These are phyloP conservation scores for Fusarium haematococcum DNA, from an alignment of 2,329 filamentous ascomycete species.

Conservation along the genomic window DNA sequence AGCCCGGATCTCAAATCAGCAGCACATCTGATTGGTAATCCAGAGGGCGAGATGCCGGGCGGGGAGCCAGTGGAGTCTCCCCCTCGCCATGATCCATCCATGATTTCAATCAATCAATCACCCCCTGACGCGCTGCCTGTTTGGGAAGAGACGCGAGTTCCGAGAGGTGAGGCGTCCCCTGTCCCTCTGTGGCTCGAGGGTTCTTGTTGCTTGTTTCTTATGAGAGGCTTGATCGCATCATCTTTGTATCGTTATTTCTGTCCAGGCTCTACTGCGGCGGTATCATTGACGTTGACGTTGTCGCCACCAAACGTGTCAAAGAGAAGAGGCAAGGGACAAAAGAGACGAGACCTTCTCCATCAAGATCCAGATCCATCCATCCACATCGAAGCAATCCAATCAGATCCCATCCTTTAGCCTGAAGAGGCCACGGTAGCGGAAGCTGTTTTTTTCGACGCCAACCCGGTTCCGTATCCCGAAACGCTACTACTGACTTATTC, in stretches of 20 bases:
- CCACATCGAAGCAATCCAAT: slow-evolving; percentile 20
- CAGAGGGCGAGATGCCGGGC: background rate
- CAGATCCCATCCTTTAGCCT: slow-evolving; percentile 19
- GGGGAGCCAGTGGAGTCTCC: background rate
- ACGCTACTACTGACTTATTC: slow-evolving; percentile 15
- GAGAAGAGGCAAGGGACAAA: slow-evolving; percentile 15
- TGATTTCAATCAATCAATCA: slow-evolving; percentile 13
- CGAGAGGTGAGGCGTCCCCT: slow-evolving; percentile 16
- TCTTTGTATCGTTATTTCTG: background rate
- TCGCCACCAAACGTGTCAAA: slow-evolving; percentile 23
- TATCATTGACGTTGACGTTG: background rate
- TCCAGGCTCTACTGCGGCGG: background rate
- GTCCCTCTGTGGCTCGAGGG: slow-evolving; percentile 3
- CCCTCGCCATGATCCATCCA: background rate
- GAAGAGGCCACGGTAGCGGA: slow-evolving; percentile 40
- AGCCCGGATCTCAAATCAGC: background rate
- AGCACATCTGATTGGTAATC: slow-evolving; percentile 23
- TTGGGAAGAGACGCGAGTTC: slow-evolving; percentile 28
- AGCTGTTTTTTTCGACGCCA: slow-evolving; percentile 29
- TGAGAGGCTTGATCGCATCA: background rate
- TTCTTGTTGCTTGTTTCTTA: background rate
- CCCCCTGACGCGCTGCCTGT: slow-evolving; percentile 38
- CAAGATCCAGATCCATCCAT: slow-evolving; percentile 32
- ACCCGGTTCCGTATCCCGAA: slow-evolving; percentile 28
- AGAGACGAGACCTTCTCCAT: slow-evolving; percentile 17